Evolutionary conservation across 768 basidiomycete genomes (phyloP), one percentile per base, ranked within the genome.

Genomic region (Auricularia sp.): DNA sequence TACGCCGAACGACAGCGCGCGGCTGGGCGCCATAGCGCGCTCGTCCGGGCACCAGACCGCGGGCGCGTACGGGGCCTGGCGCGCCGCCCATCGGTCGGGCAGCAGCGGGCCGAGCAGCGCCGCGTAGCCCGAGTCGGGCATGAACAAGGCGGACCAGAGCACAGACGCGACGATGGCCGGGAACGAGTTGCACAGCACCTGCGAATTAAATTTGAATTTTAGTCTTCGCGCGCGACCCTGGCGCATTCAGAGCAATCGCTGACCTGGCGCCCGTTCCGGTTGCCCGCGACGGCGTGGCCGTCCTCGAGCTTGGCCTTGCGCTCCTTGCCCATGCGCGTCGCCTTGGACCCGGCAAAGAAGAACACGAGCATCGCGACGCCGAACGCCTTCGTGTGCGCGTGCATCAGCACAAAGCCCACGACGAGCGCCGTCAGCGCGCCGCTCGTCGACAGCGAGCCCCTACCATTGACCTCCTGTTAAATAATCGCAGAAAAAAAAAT

Each of bases 311-410:
- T 77, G 3, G 83, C 81, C 72, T 97, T 98, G 62, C 79, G 78
- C 61, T 83, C 77, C 75, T 87, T 93, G 64, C 92, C 87, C 66
- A 87, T 89, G 74, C 93, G 94, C 2, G 95, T 97, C 0, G 93
- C 93, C 59, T 83, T 81, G 66, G 89, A 90, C 3, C 87, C 94
- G 0, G 84, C 70, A 36, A 94, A 76, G 73, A 97, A 95, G 73
- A 95, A 90, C 0, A 82, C 83, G 64, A 93, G 80, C 64, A 94
- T 77, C 1, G 84, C 77, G 11, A 82, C 73, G 16, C 87, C 89
- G 70, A 91, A 87, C 0, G 83, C 81, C 53, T 81, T 79, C 43
- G 86, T 78, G 8, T 81, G 85, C n/a, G 84, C 84, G 16, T 85
- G 80, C 74, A 98, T 79, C 72, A 86, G 84, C 4, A 81, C 69